These are phyloP conservation scores for Olyra latifolia DNA, from an alignment of 176 grass and related monocot genomes.

Conservation along the genomic window DNA sequence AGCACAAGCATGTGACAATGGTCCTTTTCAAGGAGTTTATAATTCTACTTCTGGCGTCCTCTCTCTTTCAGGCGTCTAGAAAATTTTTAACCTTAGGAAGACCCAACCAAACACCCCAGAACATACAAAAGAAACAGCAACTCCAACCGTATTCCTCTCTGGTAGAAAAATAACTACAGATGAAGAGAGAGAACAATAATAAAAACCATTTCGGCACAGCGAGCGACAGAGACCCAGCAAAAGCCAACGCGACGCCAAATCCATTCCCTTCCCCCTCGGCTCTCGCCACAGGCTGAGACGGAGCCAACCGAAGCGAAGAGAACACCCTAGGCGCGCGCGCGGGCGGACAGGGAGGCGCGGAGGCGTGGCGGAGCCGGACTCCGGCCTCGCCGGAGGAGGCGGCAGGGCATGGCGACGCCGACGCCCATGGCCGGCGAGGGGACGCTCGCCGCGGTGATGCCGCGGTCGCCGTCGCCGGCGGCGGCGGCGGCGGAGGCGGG, in stretches of 20 bases:
- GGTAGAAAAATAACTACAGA: constrained; percentile 40
- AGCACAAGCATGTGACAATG: not conserved
- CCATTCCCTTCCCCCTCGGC: constrained; percentile 33
- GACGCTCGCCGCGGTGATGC: constrained; percentile 51
- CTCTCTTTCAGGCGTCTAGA: not conserved
- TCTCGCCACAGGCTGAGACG: constrained; percentile 52
- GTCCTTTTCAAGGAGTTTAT: not conserved
- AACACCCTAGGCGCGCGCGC: constrained; percentile 56
- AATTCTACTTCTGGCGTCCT: not conserved
- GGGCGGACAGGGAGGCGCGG: constrained; percentile 29
- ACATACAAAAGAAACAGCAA: not conserved
- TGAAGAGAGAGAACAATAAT: not conserved
- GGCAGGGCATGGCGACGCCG: constrained; percentile 52
- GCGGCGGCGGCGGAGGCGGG: constrained; percentile 38
- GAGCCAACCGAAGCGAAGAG: constrained; percentile 31
- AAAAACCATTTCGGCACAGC: constrained; percentile 8
- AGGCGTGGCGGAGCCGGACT: constrained; percentile 47
- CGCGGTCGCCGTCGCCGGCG: constrained; percentile 44
- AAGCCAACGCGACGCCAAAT: constrained; percentile 57
- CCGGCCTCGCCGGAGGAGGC: constrained; percentile 12
- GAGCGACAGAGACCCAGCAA: constrained; percentile 44
- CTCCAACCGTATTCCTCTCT: not conserved
- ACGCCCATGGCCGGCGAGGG: constrained; percentile 62
- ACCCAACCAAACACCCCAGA: constrained; percentile 10
- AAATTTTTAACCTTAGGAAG: not conserved